Base-by-base conservation (phyloP, 2,329 filamentous ascomycete species). In the Fusarium secorum region DNA sequence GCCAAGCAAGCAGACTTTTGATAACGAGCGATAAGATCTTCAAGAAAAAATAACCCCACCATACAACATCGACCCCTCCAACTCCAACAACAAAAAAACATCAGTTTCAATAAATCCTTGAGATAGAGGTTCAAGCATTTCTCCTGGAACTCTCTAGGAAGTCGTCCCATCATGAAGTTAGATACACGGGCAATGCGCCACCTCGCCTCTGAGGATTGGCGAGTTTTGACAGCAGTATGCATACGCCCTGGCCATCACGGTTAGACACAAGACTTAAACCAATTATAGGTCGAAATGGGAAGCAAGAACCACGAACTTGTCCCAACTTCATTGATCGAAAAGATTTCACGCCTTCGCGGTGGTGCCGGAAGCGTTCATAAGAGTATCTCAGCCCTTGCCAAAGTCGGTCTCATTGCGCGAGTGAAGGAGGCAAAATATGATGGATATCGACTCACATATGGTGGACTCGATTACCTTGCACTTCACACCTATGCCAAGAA, bases 241-340 rank as follows among this genome's bases (percentile, higher is more conserved):
- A 49, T 45, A 26, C 26, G 49, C 38, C 76, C 75, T 60, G 39
- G 65, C 74, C 69, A 72, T 75, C 74, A 70, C 56, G 68, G 73
- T 76, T 73, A 79, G 80, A 82, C 49, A 54, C 46, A 41, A 64
- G 60, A 53, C 72, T 76, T 55, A 76, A 55, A 81, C 79, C 75
- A 75, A 55, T 28, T 36, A 39, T 81, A 97, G 94, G 93, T 97
- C 76, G 96, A 99, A 81, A 90, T 91, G 82, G 95, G 95, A 78
- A 97, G 93, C 82, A 95, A 93, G 81, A 98, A 98, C 83, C 96
- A 99, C 85, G 96, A 99, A 83, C 88, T 99, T 62, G 95, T 99
- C 5, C 96, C 96, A 11, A 98, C 95, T 18, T 85, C 93, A 7
- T 82, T 98, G 71, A 98, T 99, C 73, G 90, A 91, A 64, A 93